Evolutionary conservation across 2,329 filamentous ascomycete genomes (phyloP), one percentile per base, ranked within the genome.

Genomic region (Verticillium nonalfalfae): DNA sequence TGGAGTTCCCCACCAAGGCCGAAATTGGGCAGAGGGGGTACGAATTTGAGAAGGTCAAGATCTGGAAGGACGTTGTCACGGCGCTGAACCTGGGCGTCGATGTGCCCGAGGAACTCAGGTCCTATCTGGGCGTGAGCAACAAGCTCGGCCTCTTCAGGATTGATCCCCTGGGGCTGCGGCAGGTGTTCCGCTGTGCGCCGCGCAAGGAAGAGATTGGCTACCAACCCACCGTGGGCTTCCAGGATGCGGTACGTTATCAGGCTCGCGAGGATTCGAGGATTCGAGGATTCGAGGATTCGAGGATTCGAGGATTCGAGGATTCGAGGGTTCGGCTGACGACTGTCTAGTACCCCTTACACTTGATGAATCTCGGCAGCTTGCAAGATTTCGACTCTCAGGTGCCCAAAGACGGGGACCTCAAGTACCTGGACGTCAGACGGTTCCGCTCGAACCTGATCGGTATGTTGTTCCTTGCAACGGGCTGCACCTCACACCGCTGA

Each of bases 371-470:
- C 18, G 80, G 81, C 56, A 90, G 86, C 65, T 78, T 91, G 26
- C 81, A 82, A 57, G 81, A 86, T 57, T 79, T 90, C 33, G 84
- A 86, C 62, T 73, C 77, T 2, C 76, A 83, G 56, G 79, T 90
- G 7, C 78, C 81, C 1, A 81, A 80, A 65, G 79, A 80, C 58
- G 74, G 79, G 31, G 68, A 69, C 7, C 69, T 82, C 18, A 77
- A 79, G 34, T 75, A 79, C 34, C 78, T 92, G 0, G 85, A 88
- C 61, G 82, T 84, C 9, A 75, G 82, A 15, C 82, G 88, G 13
- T 93, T 91, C 73, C 82, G 90, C 31, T 83, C 89, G 40, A 93
- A 93, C 68, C 85, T 93, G 38, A 86, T 91, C 66, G 74, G 84
- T 87, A 56, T 36, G 38, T 4, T 7, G 21, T 39, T 54, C 21